phyloP scores from a whole-genome alignment of 2,329 filamentous ascomycete genomes.

The Pseudofabraea citricarpa region DNA sequence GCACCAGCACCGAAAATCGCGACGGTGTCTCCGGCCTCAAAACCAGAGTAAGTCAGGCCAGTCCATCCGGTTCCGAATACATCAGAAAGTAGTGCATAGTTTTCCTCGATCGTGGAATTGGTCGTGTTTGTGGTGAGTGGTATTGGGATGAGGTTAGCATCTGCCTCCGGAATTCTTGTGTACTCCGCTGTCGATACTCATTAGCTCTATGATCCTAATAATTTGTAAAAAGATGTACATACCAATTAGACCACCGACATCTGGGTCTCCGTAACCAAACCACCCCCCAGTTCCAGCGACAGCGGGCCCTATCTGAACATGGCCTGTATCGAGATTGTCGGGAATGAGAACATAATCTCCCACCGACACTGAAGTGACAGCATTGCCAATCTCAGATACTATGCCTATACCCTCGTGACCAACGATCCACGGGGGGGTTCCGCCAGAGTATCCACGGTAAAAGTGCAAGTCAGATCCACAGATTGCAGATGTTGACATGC shows the following conservation, averaged over 20 bases:
- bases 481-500: conserved; percentile 41
- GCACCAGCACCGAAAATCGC: conserved; percentile 31
- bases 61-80: conserved; percentile 26
- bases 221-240: not conserved
- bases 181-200: conserved; percentile 55
- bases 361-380: conserved; percentile 37
- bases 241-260: not conserved
- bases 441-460: conserved; percentile 33
- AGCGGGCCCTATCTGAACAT: not conserved
- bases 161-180: conserved; percentile 71
- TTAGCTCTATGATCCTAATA: not conserved
- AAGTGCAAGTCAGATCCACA: conserved; percentile 53
- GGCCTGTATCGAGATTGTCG: conserved; percentile 32
- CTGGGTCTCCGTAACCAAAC: no score
- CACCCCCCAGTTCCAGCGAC: no score
- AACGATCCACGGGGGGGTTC: conserved; percentile 22
- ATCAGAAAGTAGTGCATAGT: conserved; percentile 25
- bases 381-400: conserved; percentile 37
- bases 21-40: conserved; percentile 24
- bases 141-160: conserved; percentile 73
- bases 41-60: conserved; percentile 18
- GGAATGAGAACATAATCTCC: conserved; percentile 47
- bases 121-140: conserved; percentile 40
- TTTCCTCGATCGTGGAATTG: conserved; percentile 1
- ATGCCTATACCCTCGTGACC: conserved; percentile 49